Evolutionary conservation across 148 eudicot species (phyloP), one percentile per base, ranked within the genome.

Genomic region (Talinum fruticosum): DNA sequence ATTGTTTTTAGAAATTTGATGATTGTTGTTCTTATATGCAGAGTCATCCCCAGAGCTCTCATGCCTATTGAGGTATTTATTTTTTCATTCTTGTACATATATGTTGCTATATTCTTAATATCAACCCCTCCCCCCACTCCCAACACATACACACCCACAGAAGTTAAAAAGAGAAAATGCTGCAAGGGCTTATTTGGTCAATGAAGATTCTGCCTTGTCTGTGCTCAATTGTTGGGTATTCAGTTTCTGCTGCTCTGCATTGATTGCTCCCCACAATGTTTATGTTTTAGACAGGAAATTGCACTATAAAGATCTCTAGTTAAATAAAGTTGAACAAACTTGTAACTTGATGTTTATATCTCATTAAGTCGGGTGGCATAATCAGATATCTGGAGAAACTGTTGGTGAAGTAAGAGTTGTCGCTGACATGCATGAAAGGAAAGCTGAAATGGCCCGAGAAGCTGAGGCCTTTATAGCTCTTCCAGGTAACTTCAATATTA

Each of bases 341-440:
- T 74, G 18, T 18, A 73, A 73, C 33, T 73, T 53, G 32, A 29
- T 32, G 44, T 4, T 54, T 36, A 10, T 32, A 10, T 67, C 21
- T 66, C 12, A 53, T 68, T 53, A 32, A 75, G 75, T 24, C 67
- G 44, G 29, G 32, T 45, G 36, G 59, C 49, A 61, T 76, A 36
- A 83, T 78, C 85, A 95, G 98, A 95, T 95, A 80, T 95, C 98
- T 41, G 97, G 98, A 71, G 80, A 78, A 78, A 6, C 71, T 23
- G 92, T 93, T 80, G 97, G 96, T 44, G 96, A 95, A 68, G 96
- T 95, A 69, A 88, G 83, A 85, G 84, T 95, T 74, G 96, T 91
- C 82, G 80, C 92, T 57, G 98, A 95, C 75, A 95, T 95, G 98
- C 98, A 95, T 80, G 98, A 95, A 89, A 86, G 98, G 37, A 95